phyloP scores from a whole-genome alignment of 192 early-diverging fungal species.

The Coemansia pectinata region DNA sequence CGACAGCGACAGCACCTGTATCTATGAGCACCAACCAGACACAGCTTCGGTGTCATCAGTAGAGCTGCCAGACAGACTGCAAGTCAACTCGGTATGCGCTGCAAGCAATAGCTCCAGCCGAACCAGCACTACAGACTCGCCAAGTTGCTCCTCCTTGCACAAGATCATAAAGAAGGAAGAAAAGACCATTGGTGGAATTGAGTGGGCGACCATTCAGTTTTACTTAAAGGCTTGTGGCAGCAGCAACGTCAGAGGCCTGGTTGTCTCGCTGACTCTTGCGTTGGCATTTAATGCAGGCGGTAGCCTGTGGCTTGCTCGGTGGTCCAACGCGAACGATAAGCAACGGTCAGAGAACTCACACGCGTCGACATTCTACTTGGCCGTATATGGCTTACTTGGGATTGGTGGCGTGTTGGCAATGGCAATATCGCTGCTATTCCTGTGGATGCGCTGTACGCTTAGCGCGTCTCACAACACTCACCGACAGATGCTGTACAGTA shows the following conservation, averaged over 20 bases:
- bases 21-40: not conserved
- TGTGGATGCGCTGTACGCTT: slow-evolving; percentile 86
- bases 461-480: slow-evolving; percentile 63
- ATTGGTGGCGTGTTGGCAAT: slow-evolving; percentile 71
- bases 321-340: slow-evolving; percentile 16
- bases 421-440: slow-evolving; percentile 67
- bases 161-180: slow-evolving; percentile 12
- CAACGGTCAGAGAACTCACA: not conserved
- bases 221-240: slow-evolving; percentile 11
- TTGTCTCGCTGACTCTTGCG: slow-evolving; percentile 2
- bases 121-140: not conserved
- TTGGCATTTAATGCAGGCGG: slow-evolving; percentile 5
- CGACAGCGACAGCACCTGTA: not conserved
- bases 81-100: not conserved
- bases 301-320: slow-evolving; percentile 23
- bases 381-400: slow-evolving; percentile 70
- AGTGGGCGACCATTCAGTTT: slow-evolving; percentile 12
- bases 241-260: slow-evolving; percentile 7
- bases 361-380: slow-evolving; percentile 27
- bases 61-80: not conserved
- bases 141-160: not conserved
- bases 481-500: slow-evolving; percentile 61
- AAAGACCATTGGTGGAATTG: slow-evolving; percentile 3
- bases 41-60: not conserved
- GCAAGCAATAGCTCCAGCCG: not conserved